Evolutionary conservation across 1,284 basidiomycete species (phyloP).

Genomic region (Ceratobasidium sp.): DNA sequence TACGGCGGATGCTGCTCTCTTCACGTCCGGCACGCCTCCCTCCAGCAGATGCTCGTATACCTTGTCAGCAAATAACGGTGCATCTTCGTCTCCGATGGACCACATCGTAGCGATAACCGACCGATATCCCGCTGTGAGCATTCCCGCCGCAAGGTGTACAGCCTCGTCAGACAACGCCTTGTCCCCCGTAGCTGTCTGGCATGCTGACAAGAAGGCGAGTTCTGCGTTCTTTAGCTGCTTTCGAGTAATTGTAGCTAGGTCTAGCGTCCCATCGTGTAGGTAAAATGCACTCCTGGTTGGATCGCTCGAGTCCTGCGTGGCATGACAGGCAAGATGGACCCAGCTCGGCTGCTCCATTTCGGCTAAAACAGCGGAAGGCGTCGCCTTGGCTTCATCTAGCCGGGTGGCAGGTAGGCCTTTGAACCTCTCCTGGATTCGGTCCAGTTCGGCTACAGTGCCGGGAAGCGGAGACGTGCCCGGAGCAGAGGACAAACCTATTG

Average conservation of each 20-base stretch:
- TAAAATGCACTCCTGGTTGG: conserved; percentile 4
- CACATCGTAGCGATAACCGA: conserved; percentile 18
- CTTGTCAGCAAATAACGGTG: conserved; percentile 4
- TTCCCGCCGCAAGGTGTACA: conserved; percentile 20
- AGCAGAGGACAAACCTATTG: background rate
- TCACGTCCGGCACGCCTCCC: background rate
- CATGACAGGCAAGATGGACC: conserved; percentile 18
- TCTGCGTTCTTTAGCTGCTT: background rate
- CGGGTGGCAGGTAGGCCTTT: background rate
- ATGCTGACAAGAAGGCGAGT: conserved; percentile 20
- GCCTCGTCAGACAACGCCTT: background rate
- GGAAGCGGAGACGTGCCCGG: background rate
- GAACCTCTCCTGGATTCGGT: background rate
- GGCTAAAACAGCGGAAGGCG: background rate
- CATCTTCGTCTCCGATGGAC: conserved; percentile 21
- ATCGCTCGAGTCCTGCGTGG: background rate
- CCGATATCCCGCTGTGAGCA: conserved; percentile 16
- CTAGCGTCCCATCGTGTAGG: background rate
- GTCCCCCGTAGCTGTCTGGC: conserved; percentile 11
- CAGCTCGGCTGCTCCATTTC: background rate
- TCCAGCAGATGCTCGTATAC: conserved; percentile 3
- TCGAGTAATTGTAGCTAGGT: background rate
- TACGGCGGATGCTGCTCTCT: background rate
- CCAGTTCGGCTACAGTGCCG: background rate
- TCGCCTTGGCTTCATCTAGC: background rate